These are phyloP conservation scores for Leishmania major DNA, from an alignment of 208 protist species.

Conservation along the genomic window DNA sequence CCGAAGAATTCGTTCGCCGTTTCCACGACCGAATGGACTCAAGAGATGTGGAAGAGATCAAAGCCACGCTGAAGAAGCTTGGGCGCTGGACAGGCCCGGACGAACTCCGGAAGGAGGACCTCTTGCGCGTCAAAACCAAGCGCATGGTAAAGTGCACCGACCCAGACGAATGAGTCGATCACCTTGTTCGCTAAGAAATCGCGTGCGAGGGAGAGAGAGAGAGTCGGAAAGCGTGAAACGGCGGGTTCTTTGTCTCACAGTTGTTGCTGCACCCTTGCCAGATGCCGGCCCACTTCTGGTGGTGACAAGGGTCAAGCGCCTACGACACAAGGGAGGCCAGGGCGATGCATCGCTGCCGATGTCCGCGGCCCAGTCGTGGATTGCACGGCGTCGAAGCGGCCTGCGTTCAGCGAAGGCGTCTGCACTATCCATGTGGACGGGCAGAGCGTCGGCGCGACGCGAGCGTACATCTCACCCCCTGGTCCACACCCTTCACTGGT, in stretches of 20 bases:
- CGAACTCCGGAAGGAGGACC: slow-evolving; percentile 65
- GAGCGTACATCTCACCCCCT: neutral
- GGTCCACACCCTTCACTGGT: neutral
- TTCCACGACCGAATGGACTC: slow-evolving; percentile 82
- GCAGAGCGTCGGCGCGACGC: neutral
- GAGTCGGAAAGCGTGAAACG: neutral
- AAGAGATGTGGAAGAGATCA: slow-evolving; percentile 70
- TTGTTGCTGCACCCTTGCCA: neutral
- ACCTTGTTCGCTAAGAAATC: neutral
- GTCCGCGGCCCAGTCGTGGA: neutral
- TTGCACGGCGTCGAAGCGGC: neutral
- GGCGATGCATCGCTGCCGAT: neutral
- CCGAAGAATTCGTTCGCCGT: slow-evolving; percentile 82
- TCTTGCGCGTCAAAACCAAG: slow-evolving; percentile 72
- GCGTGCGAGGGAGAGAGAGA: neutral
- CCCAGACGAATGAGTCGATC: slow-evolving; percentile 29
- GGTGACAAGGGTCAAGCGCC: neutral
- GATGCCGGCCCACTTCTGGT: neutral
- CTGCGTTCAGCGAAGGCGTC: neutral
- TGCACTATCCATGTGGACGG: too few species aligned
- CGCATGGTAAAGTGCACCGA: slow-evolving; percentile 81
- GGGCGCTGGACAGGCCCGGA: slow-evolving; percentile 80
- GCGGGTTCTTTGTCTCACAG: neutral
- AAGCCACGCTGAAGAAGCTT: slow-evolving; percentile 64
- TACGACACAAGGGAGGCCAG: neutral